Conservation (phyloP, 768 basidiomycete species). For the Suillus discolor region DNA sequence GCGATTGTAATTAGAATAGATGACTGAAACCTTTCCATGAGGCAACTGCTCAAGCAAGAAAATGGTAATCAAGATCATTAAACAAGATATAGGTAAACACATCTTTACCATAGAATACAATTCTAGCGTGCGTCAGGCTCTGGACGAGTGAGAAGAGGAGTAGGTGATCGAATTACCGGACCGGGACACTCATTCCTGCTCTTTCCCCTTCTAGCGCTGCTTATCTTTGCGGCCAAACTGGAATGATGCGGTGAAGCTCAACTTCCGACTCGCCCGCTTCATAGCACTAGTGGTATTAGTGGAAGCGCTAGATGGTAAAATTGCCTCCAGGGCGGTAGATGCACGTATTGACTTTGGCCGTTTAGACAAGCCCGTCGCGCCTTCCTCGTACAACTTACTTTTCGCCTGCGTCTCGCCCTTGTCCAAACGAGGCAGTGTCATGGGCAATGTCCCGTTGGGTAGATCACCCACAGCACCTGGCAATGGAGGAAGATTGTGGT, state of each 20-base stretch:
- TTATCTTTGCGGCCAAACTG: conserved; percentile 58
- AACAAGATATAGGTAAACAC: conserved; percentile 14
- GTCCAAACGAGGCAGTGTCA: conserved; percentile 9
- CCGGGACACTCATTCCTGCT: conserved; percentile 21
- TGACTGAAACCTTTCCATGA: conserved; percentile 8
- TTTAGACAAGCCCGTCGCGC: neutral
- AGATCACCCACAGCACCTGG: neutral
- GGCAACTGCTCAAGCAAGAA: conserved; percentile 12
- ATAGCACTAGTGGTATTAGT: conserved; percentile 31
- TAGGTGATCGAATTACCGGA: neutral
- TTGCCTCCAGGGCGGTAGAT: conserved; percentile 20
- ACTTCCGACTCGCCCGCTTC: conserved; percentile 52
- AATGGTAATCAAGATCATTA: conserved; percentile 32
- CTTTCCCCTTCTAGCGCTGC: conserved; percentile 46
- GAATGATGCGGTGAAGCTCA: conserved; percentile 67
- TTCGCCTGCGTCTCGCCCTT: conserved; percentile 3
- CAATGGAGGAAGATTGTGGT: conserved; percentile 13
- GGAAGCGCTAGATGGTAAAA: conserved; percentile 19
- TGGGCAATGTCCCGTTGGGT: neutral
- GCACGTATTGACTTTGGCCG: conserved; percentile 32
- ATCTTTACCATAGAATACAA: conserved; percentile 7
- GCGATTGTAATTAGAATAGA: conserved; percentile 7
- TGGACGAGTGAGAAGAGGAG: neutral
- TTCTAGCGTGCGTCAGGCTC: conserved; percentile 4
- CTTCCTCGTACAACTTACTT: conserved; percentile 10